Evolutionary conservation across 2,329 filamentous ascomycete genomes (phyloP).

Genomic region (Mycosphaerelloides madeirae): DNA sequence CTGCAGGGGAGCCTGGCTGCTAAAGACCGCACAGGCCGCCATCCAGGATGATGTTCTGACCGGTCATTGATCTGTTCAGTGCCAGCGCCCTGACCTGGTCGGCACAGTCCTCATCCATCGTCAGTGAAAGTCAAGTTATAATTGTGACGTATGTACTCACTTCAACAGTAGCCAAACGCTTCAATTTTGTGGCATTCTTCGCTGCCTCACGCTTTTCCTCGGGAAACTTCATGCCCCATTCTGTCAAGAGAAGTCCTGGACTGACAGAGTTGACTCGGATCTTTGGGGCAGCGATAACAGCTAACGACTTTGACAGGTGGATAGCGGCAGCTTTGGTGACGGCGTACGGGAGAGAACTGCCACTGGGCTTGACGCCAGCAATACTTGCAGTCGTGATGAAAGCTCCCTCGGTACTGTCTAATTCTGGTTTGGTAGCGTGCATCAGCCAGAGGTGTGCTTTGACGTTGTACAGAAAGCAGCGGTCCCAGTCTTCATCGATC

Average conservation of each 20-base stretch:
- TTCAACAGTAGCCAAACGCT: slow-evolving; percentile 53
- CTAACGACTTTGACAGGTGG: slow-evolving; percentile 54
- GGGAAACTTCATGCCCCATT: slow-evolving; percentile 47
- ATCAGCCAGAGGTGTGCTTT: slow-evolving; percentile 59
- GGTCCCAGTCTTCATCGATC: slow-evolving; percentile 37
- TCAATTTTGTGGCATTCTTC: slow-evolving; percentile 42
- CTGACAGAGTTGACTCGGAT: slow-evolving; percentile 58
- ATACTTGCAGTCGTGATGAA: slow-evolving; percentile 63
- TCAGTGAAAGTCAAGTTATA: slow-evolving; percentile 9
- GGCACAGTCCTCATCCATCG: slow-evolving; percentile 44
- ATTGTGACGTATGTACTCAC: slow-evolving; percentile 15
- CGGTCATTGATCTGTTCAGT: slow-evolving; percentile 48
- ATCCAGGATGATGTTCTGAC: slow-evolving; percentile 51
- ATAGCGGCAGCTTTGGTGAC: slow-evolving; percentile 40
- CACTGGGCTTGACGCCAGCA: slow-evolving; percentile 60
- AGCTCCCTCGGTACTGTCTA: slow-evolving; percentile 54
- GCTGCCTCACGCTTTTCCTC: slow-evolving; percentile 42
- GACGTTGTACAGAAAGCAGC: slow-evolving; percentile 53
- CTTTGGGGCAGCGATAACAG: slow-evolving; percentile 49
- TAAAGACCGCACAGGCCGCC: slow-evolving; percentile 24
- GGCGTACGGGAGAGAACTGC: slow-evolving; percentile 50
- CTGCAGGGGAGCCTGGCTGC: neutral
- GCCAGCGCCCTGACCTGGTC: slow-evolving; percentile 51
- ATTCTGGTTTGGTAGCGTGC: slow-evolving; percentile 50
- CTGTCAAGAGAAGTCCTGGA: slow-evolving; percentile 47